These are phyloP conservation scores for Carex arenaria DNA, from an alignment of 202 grass and related monocot species.

Conservation along the genomic window DNA sequence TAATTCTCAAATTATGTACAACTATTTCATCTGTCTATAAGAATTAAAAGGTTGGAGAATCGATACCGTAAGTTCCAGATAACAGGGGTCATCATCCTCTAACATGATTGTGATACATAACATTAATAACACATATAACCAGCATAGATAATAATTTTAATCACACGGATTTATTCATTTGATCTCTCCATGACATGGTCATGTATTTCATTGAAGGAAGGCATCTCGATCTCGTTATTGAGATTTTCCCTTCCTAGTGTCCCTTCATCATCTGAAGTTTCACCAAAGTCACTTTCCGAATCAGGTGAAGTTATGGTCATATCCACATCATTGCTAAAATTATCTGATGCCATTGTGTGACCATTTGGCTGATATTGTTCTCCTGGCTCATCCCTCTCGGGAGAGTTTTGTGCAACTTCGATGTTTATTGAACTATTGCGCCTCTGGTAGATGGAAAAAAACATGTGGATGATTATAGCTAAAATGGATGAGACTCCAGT, in stretches of 20 bases:
- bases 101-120: neutral
- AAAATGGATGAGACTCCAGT: constrained; percentile 43
- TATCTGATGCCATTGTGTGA: neutral
- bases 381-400: constrained; percentile 9
- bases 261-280: constrained; percentile 19
- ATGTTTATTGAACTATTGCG: neutral
- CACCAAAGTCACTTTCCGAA: constrained; percentile 34
- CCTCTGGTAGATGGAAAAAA: neutral
- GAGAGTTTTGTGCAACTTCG: neutral
- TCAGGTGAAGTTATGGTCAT: neutral
- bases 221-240: constrained; percentile 18
- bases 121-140: neutral
- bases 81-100: neutral
- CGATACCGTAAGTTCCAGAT: neutral
- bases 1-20: neutral
- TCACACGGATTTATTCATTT: neutral
- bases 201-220: constrained; percentile 47
- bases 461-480: constrained; percentile 45
- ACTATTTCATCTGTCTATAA: neutral
- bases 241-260: constrained; percentile 40
- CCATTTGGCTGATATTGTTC: neutral
- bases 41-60: neutral
- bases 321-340: constrained; percentile 24
- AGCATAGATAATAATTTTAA: too few species aligned
- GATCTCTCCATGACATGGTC: neutral